Evolutionary conservation across 2,329 filamentous ascomycete species (phyloP).

Genomic region (Ophiostoma montium): DNA sequence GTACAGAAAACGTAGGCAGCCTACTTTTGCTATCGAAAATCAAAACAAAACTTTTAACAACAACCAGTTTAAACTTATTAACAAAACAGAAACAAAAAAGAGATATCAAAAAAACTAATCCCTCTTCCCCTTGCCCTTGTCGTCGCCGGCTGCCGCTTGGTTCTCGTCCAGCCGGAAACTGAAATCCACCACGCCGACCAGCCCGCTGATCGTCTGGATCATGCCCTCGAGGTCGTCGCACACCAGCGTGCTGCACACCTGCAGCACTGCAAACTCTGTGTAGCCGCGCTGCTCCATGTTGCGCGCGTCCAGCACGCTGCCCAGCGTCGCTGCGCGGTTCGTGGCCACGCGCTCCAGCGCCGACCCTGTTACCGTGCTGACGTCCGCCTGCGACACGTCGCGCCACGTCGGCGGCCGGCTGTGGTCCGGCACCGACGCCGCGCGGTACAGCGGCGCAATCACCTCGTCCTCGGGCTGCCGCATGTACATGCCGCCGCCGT

Average conservation of each 20-base stretch:
- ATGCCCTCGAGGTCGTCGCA: constrained; percentile 54
- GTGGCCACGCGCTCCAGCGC: constrained; percentile 7
- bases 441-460: neutral
- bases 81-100: neutral
- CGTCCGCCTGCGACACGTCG: constrained; percentile 1
- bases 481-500: constrained; percentile 3
- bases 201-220: constrained; percentile 43
- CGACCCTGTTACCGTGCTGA: constrained; percentile 7
- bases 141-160: neutral
- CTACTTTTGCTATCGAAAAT: too few species aligned
- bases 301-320: constrained; percentile 42
- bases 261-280: constrained; percentile 60
- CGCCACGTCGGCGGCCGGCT: constrained; percentile 4
- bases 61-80: neutral
- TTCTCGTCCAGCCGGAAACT: constrained; percentile 29
- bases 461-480: neutral
- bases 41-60: neutral
- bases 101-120: constrained; percentile 4
- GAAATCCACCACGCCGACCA: constrained; percentile 67
- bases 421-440: neutral
- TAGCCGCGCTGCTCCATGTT: constrained; percentile 61
- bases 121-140: constrained; percentile 14
- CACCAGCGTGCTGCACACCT: constrained; percentile 56
- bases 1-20: too few species aligned
- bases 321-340: neutral